Conservation (phyloP, 169 alveolate genomes). For the Cryptosporidium sp. region DNA sequence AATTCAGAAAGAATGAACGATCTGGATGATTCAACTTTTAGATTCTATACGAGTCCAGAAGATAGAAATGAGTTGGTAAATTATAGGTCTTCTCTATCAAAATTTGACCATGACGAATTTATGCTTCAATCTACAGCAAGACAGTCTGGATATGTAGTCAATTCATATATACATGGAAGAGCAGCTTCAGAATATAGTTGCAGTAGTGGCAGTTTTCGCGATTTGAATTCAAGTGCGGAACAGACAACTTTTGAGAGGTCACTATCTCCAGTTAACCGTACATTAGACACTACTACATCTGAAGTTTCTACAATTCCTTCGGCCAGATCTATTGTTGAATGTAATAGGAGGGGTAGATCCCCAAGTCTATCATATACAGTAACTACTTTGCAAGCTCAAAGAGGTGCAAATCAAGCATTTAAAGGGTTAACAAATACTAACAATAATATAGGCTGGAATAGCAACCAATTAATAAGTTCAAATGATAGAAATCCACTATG, state of each 20-base stretch:
- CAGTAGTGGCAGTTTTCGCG: conserved; percentile 58
- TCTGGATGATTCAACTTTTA: conserved; percentile 67
- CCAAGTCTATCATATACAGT: conserved; percentile 71
- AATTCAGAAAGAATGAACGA: conserved; percentile 47
- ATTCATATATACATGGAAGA: conserved; percentile 64
- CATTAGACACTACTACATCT: conserved; percentile 40
- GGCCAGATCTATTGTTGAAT: conserved; percentile 52
- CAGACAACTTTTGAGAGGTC: conserved; percentile 30
- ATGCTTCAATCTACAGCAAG: conserved; percentile 49
- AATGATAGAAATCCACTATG: conserved; percentile 64
- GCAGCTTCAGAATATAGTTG: conserved; percentile 76
- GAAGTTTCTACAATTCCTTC: conserved; percentile 75
- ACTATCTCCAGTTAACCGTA: conserved; percentile 47
- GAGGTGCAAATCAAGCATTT: not conserved
- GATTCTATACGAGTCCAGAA: conserved; percentile 65
- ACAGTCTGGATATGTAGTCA: conserved; percentile 64
- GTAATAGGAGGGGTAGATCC: conserved; percentile 69
- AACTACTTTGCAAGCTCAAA: conserved; percentile 52
- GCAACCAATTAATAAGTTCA: conserved; percentile 23
- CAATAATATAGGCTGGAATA: conserved; percentile 1
- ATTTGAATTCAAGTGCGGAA: conserved; percentile 38
- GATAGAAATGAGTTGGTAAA: conserved; percentile 40
- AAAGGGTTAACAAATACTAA: not conserved
- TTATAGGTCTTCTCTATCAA: conserved; percentile 23
- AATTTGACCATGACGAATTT: conserved; percentile 53